phyloP scores from a whole-genome alignment of 2,329 filamentous ascomycete genomes.

The Calonectria pauciramosa region DNA sequence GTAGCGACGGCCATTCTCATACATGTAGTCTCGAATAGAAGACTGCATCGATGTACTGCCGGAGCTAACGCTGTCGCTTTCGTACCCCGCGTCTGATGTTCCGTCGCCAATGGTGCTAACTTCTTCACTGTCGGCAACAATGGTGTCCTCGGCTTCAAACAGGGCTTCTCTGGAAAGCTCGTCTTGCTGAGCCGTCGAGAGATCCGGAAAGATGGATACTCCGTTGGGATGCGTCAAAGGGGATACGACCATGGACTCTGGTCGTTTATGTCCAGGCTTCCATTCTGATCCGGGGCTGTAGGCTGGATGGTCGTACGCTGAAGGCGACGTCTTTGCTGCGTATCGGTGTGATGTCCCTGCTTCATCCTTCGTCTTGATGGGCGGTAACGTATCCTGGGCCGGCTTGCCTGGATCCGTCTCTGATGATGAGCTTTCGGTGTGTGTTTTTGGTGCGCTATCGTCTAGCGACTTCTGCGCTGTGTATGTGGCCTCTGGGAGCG shows the following conservation, averaged over 20 bases:
- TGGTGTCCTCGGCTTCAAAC: slow-evolving; percentile 52
- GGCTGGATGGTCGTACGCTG: background rate
- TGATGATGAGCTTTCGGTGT: background rate
- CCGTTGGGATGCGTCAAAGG: slow-evolving; percentile 57
- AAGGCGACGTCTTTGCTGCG: background rate
- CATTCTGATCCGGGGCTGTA: background rate
- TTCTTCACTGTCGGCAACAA: slow-evolving; percentile 52
- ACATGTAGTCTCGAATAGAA: slow-evolving; percentile 63
- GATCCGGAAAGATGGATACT: slow-evolving; percentile 51
- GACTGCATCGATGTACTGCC: slow-evolving; percentile 56
- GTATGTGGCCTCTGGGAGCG: background rate
- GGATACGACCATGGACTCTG: slow-evolving; percentile 40
- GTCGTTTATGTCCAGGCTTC: slow-evolving; percentile 25
- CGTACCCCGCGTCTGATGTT: slow-evolving; percentile 54
- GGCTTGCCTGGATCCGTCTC: background rate
- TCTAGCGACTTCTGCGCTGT: background rate
- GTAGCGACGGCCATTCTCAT: slow-evolving; percentile 71
- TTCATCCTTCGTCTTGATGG: background rate
- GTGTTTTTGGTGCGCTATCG: background rate
- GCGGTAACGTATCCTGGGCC: background rate
- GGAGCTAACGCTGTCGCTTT: slow-evolving; percentile 52
- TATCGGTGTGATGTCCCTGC: background rate
- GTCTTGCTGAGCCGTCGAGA: slow-evolving; percentile 53
- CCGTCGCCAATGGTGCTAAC: slow-evolving; percentile 35
- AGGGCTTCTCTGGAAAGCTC: slow-evolving; percentile 53